Evolutionary conservation across 257 asterid genomes (phyloP).

Genomic region (Nicotiana otophora): DNA sequence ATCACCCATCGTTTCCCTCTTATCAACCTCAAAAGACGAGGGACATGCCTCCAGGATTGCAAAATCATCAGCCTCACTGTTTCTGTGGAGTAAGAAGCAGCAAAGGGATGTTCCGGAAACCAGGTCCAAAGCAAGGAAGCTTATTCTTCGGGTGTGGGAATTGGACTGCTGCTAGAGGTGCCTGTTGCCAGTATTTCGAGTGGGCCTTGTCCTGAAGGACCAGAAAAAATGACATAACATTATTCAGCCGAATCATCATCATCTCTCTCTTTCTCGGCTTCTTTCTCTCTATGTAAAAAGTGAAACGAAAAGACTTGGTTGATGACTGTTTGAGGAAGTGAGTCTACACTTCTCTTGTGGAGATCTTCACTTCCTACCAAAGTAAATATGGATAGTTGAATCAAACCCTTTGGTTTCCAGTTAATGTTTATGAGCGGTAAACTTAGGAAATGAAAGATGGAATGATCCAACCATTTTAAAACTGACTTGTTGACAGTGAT

Average conservation of each 20-base stretch:
- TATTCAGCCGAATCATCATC: neutral
- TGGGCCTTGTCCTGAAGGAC: conserved; percentile 48
- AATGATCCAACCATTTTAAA: conserved; percentile 13
- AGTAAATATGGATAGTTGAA: conserved; percentile 15
- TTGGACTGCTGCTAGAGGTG: conserved; percentile 81
- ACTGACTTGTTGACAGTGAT: conserved; percentile 13
- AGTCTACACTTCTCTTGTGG: neutral
- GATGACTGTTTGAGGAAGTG: conserved; percentile 6
- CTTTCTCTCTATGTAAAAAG: conserved; percentile 10
- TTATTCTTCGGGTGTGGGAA: conserved; percentile 75
- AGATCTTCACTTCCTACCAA: neutral
- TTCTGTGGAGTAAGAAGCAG: conserved; percentile 75
- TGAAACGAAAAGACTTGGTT: neutral
- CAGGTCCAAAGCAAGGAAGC: conserved; percentile 87
- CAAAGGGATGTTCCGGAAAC: conserved; percentile 56
- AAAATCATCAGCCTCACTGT: conserved; percentile 42
- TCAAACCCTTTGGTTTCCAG: conserved; percentile 1
- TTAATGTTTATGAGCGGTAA: neutral
- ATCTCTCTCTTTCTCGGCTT: neutral
- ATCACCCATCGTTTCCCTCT: conserved; percentile 27
- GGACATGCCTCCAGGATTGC: conserved; percentile 33
- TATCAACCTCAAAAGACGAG: conserved; percentile 44
- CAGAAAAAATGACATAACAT: neutral
- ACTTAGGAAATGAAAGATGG: conserved; percentile 11
- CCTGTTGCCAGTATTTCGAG: conserved; percentile 77